Evolutionary conservation across 1,284 basidiomycete genomes (phyloP).

Genomic region (Cutaneotrichosporon cavernicola): DNA sequence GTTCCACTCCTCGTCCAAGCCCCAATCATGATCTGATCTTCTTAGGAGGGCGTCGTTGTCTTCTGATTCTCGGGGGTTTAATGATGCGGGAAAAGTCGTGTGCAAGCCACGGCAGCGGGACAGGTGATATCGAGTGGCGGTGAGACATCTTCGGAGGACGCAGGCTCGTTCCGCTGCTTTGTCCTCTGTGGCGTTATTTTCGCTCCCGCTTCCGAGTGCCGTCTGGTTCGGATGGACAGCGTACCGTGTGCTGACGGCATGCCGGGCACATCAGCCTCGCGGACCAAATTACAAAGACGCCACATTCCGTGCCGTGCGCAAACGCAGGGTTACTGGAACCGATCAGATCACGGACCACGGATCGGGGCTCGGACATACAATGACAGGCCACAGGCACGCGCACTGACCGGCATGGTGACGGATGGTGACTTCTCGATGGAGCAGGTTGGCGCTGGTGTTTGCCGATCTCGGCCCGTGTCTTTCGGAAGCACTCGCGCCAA

Average conservation of each 20-base stretch:
- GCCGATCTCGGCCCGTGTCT: not conserved
- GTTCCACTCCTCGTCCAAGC: too few relatives aligned
- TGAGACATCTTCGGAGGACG: too few relatives aligned
- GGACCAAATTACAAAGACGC: not conserved
- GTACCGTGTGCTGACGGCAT: not conserved
- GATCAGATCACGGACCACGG: not conserved
- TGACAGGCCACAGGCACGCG: not conserved
- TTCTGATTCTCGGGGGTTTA: too few relatives aligned
- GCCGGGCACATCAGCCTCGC: not conserved
- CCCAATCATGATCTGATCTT: too few relatives aligned
- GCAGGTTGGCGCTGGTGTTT: not conserved
- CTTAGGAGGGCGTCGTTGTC: too few relatives aligned
- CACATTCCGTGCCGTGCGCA: not conserved
- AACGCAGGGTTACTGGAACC: not conserved
- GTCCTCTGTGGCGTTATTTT: too few relatives aligned
- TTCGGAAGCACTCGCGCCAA: not conserved
- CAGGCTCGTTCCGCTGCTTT: not conserved
- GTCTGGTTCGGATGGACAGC: not conserved
- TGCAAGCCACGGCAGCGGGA: too few relatives aligned
- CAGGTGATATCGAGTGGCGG: too few relatives aligned
- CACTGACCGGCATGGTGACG: not conserved
- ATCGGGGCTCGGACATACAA: not conserved
- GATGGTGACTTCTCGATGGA: not conserved
- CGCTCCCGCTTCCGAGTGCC: not conserved
- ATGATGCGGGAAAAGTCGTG: too few relatives aligned